Evolutionary conservation across 2,329 filamentous ascomycete genomes (phyloP), one percentile per base, ranked within the genome.

Genomic region (Xylaria sp.): DNA sequence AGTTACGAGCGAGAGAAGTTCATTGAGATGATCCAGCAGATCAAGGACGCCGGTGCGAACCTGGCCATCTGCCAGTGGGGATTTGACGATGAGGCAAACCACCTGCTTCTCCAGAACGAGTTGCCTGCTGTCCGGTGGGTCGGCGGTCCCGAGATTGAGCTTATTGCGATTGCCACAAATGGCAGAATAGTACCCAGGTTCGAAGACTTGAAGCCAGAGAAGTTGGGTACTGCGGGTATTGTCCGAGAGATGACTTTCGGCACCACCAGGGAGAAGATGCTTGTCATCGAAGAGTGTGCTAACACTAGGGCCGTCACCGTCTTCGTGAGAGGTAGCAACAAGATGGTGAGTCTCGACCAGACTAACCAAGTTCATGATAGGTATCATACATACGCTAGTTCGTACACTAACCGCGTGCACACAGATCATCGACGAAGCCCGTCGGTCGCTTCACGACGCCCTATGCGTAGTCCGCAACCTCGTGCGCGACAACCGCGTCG

Each of bases 51-150:
- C 0, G 96, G 96, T 70, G 96, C 96, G 73, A 99, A 99, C 84
- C 87, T 99, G 69, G 96, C 94, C 72, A 97, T 99, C 78, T 99
- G 96, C 83, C 97, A 99, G 81, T 99, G 97, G 96, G 96, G 96
- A 74, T 99, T 99, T 79, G 96, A 99, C 79, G 96, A 99, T 78
- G 96, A 99, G 84, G 96, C 96, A 71, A 99, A 99, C 85, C 96
- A 99, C 82, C 84, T 99, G 68, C 88, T 99, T 42, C 90, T 99
- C 70, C 97, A 97, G 84, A 98, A 98, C 86, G 87, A 96, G 78
- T 89, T 99, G 9, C 97, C 96, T 10, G 97, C 96, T 44, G 96
- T 99, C 68, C 88, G 96, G 82, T 99, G 96, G 96, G 96, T 99
- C 49, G 96, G 96, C 74, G 96, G 96, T 10, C 96, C 96, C 2